A percentile compares a stretch with the other conserved stretches of the same genome.
These are phyloP conservation scores for Apiospora kogelbergensis DNA, from an alignment of 2,329 filamentous ascomycete species.

Conservation along the genomic window DNA sequence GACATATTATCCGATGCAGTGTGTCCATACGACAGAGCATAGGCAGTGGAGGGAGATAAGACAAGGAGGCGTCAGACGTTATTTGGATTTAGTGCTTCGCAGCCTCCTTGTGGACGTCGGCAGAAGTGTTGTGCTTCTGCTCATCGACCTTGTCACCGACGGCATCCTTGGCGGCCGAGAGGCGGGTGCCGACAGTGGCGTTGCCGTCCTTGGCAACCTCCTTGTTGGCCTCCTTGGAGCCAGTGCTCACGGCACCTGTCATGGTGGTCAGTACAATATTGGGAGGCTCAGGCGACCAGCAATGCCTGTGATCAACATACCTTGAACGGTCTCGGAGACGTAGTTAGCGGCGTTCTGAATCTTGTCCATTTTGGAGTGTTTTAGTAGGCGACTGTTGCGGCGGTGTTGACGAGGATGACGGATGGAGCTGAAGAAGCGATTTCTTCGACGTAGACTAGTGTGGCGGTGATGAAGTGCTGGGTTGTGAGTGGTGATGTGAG, in stretches of 20 bases:
- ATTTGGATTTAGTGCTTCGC: constrained; percentile 32
- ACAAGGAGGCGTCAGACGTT: background rate
- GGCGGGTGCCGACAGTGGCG: constrained; percentile 50
- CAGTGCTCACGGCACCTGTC: constrained; percentile 43
- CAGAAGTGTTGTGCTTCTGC: constrained; percentile 34
- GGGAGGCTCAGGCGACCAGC: too few relatives aligned
- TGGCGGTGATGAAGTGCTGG: too few relatives aligned
- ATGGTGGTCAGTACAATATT: background rate
- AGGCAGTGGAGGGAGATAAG: background rate
- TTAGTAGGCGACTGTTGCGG: background rate
- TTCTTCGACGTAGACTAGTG: background rate
- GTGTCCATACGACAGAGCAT: background rate
- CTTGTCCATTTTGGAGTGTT: constrained; percentile 46
- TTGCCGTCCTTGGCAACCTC: constrained; percentile 63
- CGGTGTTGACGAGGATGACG: background rate
- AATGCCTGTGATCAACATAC: constrained; percentile 23
- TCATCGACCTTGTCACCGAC: constrained; percentile 46
- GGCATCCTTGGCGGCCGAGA: constrained; percentile 50
- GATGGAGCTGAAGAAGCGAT: background rate
- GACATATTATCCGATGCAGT: background rate
- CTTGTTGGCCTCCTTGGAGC: constrained; percentile 72
- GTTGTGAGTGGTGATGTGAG: too few relatives aligned
- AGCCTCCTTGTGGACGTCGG: constrained; percentile 36
- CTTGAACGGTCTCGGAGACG: constrained; percentile 64
- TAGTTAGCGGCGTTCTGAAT: constrained; percentile 66